Evolutionary conservation across 352 stramenopile species (phyloP).

Genomic region (Pythium dissotocum): DNA sequence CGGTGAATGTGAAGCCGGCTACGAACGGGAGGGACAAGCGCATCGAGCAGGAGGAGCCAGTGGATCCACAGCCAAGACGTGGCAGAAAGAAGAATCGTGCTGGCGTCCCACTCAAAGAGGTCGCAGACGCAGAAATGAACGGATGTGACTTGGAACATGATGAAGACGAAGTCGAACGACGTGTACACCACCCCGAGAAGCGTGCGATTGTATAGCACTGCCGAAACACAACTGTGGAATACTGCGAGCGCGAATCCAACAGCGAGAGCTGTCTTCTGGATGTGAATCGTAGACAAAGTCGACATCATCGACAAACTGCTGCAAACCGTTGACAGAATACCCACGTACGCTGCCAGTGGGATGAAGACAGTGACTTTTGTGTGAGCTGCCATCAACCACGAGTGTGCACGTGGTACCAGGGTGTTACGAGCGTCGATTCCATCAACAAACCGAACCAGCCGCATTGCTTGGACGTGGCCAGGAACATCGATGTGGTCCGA

Average conservation of each 20-base stretch:
- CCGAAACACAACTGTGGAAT: conserved; percentile 6
- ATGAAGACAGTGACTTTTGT: not conserved
- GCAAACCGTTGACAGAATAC: not conserved
- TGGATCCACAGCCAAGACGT: conserved; percentile 19
- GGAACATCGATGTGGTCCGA: not conserved
- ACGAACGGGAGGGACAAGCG: conserved; percentile 15
- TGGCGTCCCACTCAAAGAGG: conserved; percentile 17
- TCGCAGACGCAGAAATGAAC: conserved; percentile 21
- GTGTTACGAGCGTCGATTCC: conserved; percentile 10
- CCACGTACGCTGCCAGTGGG: not conserved
- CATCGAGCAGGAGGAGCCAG: conserved; percentile 19
- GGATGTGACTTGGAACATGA: conserved; percentile 20
- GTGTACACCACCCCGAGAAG: conserved; percentile 15
- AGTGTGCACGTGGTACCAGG: not conserved
- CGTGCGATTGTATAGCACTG: conserved; percentile 17
- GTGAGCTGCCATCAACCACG: not conserved
- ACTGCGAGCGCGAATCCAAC: conserved; percentile 10
- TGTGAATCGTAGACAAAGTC: not conserved
- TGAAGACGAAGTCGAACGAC: conserved; percentile 30
- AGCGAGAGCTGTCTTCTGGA: not conserved
- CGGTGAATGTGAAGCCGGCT: not conserved
- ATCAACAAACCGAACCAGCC: not conserved
- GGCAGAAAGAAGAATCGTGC: conserved; percentile 4
- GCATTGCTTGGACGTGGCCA: not conserved
- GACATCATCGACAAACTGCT: conserved; percentile 4